phyloP scores from a whole-genome alignment of 2,329 filamentous ascomycete genomes.

The Aspergillus pseudoviridinutans region DNA sequence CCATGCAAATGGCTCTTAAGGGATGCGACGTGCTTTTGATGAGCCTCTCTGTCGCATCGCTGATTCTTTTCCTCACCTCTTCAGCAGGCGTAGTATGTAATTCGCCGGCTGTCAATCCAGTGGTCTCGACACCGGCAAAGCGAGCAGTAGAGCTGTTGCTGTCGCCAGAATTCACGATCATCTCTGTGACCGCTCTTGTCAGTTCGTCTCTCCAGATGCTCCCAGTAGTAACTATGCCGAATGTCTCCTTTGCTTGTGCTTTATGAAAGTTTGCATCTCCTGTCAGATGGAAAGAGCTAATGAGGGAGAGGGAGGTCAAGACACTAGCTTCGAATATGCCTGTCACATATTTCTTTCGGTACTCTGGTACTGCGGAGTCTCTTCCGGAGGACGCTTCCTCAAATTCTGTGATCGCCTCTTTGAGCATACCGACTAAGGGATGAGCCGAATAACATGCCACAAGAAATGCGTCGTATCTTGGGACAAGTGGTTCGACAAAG shows the following conservation, averaged over 20 bases:
- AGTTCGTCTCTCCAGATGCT: conserved; percentile 77
- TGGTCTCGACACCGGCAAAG: conserved; percentile 79
- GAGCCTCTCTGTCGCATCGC: conserved; percentile 64
- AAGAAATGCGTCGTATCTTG: conserved; percentile 66
- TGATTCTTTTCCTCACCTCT: conserved; percentile 63
- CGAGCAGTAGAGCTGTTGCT: conserved; percentile 37
- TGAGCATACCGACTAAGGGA: conserved; percentile 64
- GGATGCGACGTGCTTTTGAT: conserved; percentile 47
- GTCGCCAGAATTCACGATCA: conserved; percentile 53
- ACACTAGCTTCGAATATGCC: conserved; percentile 89
- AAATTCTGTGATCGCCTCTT: conserved; percentile 34
- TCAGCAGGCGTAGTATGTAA: conserved; percentile 66
- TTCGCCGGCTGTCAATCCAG: conserved; percentile 73
- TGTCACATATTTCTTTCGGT: conserved; percentile 54
- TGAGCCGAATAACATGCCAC: conserved; percentile 88
- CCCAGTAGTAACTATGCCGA: conserved; percentile 88
- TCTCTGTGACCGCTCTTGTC: conserved; percentile 57
- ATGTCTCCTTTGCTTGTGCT: conserved; percentile 46
- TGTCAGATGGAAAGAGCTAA: conserved; percentile 39
- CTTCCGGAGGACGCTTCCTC: conserved; percentile 15
- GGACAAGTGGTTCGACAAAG: conserved; percentile 44
- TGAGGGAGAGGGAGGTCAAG: conserved; percentile 56
- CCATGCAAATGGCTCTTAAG: conserved; percentile 71
- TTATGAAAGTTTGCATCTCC: conserved; percentile 22
- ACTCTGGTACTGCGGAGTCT: conserved; percentile 21